phyloP scores from a whole-genome alignment of 108 stramenopile species.

The Skeletonema menzelii region DNA sequence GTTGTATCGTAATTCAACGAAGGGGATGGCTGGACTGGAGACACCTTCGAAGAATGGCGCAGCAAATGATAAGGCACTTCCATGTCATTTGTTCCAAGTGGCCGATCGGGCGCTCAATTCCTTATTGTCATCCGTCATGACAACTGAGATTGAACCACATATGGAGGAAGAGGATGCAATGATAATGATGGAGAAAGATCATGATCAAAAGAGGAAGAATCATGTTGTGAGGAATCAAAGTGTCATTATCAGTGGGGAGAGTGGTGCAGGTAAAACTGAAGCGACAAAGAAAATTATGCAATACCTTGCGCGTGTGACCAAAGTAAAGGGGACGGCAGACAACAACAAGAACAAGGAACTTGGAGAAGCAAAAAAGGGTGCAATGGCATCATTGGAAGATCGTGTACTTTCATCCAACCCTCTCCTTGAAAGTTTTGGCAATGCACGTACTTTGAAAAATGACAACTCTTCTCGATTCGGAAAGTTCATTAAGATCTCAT shows the following conservation, averaged over 20 bases:
- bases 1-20: slow-evolving; percentile 53
- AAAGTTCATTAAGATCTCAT: slow-evolving; percentile 91
- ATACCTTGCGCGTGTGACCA: slow-evolving; percentile 88
- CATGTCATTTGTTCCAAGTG: slow-evolving; percentile 89
- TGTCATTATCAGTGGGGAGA: slow-evolving; percentile 89
- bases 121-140: slow-evolving; percentile 60
- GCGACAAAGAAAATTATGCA: slow-evolving; percentile 96
- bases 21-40: neutral
- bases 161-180: slow-evolving; percentile 61
- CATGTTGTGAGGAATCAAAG: slow-evolving; percentile 68
- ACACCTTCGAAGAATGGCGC: neutral
- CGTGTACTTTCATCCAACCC: slow-evolving; percentile 90
- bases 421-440: slow-evolving; percentile 89
- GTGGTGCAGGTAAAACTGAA: slow-evolving; percentile 95
- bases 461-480: slow-evolving; percentile 95
- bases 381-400: slow-evolving; percentile 81
- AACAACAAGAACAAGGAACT: neutral
- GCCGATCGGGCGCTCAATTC: slow-evolving; percentile 83
- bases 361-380: neutral
- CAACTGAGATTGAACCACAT: slow-evolving; percentile 22
- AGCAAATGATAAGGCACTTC: slow-evolving; percentile 23
- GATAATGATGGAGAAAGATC: slow-evolving; percentile 46
- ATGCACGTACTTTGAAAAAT: slow-evolving; percentile 87
- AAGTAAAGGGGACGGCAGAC: slow-evolving; percentile 14
- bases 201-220: slow-evolving; percentile 26